Evolutionary conservation across 2,329 filamentous ascomycete genomes (phyloP).

Genomic region (Aspergillus pseudoviridinutans): DNA sequence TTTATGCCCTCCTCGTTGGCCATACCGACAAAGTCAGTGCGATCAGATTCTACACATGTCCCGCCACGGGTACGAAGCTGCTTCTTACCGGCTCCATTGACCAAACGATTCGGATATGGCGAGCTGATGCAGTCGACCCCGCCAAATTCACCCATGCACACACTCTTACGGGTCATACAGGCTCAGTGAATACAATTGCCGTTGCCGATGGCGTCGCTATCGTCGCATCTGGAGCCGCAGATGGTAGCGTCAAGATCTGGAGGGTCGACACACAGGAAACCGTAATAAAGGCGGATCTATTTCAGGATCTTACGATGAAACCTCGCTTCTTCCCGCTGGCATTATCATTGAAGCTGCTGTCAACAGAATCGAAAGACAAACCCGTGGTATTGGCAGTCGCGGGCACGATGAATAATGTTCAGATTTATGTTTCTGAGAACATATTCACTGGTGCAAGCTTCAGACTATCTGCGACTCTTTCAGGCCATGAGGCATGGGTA

Average conservation of each 20-base stretch:
- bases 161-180: constrained; percentile 64
- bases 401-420: constrained; percentile 77
- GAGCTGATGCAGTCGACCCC: constrained; percentile 20
- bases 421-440: constrained; percentile 65
- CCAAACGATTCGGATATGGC: constrained; percentile 66
- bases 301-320: constrained; percentile 67
- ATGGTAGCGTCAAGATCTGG: constrained; percentile 66
- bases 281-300: constrained; percentile 42
- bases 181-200: constrained; percentile 65
- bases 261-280: constrained; percentile 44
- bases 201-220: constrained; percentile 43
- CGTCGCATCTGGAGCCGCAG: constrained; percentile 59
- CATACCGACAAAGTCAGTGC: constrained; percentile 79
- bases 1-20: constrained; percentile 65
- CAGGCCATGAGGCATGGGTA: constrained; percentile 93
- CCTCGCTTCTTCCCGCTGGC: constrained; percentile 81
- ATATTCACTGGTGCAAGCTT: constrained; percentile 50
- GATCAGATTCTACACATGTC: constrained; percentile 67
- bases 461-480: constrained; percentile 68
- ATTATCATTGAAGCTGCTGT: constrained; percentile 63
- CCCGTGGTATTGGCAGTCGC: constrained; percentile 70
- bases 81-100: constrained; percentile 81
- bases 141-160: constrained; percentile 40
- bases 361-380: constrained; percentile 44
- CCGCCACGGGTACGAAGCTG: constrained; percentile 48